Conservation (phyloP, 2,329 filamentous ascomycete genomes). For the Fusarium pseudocircinatum region DNA sequence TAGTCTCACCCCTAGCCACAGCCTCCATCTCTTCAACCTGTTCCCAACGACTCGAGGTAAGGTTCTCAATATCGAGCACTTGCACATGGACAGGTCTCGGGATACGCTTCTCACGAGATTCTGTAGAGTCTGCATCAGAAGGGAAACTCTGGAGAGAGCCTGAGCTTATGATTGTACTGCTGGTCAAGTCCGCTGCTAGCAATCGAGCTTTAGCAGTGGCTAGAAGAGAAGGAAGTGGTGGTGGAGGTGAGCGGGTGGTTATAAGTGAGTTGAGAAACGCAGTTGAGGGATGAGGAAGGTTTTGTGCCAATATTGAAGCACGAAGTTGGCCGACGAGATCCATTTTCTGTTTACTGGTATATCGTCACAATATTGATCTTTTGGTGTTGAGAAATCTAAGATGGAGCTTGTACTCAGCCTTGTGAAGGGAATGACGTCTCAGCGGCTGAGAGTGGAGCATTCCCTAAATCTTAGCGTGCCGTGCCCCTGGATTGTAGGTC, state of each 20-base stretch:
- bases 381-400: constrained; percentile 18
- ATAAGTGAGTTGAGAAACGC: constrained; percentile 74
- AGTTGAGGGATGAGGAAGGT: constrained; percentile 61
- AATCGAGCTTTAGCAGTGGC: constrained; percentile 85
- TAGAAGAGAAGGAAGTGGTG: constrained; percentile 75
- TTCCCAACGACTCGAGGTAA: constrained; percentile 82
- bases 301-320: constrained; percentile 60
- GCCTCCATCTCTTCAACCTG: constrained; percentile 86
- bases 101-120: constrained; percentile 65
- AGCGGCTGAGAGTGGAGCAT: constrained; percentile 34
- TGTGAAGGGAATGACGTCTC: constrained; percentile 37
- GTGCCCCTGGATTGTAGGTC: constrained; percentile 19
- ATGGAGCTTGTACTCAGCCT: constrained; percentile 25
- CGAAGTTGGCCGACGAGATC: constrained; percentile 59
- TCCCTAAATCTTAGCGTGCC: constrained; percentile 34
- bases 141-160: constrained; percentile 59
- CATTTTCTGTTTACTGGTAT: constrained; percentile 38
- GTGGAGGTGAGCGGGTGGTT: constrained; percentile 62
- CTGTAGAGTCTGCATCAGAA: constrained; percentile 60
- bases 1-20: constrained; percentile 76
- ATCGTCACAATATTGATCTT: background rate
- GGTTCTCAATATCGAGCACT: constrained; percentile 86
- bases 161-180: constrained; percentile 57
- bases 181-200: constrained; percentile 78
- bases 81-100: constrained; percentile 76